phyloP scores from a whole-genome alignment of 2,329 filamentous ascomycete genomes.

The Aspergillus latus region DNA sequence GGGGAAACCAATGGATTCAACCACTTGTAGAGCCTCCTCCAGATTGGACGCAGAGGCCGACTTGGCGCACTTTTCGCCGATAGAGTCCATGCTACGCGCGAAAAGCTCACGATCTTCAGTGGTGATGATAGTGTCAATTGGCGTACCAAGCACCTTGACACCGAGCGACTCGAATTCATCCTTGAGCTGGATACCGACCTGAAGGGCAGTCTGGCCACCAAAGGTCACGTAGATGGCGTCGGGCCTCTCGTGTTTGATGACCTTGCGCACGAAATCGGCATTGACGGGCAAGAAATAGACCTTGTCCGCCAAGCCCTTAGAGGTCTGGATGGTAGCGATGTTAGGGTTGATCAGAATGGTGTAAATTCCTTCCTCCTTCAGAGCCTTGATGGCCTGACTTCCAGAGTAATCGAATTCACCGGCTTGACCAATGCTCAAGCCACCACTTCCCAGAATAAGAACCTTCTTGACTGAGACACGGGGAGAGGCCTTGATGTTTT shows the following conservation, averaged over 20 bases:
- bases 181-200: conserved; percentile 95
- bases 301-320: conserved; percentile 95
- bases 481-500: conserved; percentile 75
- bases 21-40: conserved; percentile 83
- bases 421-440: conserved; percentile 94
- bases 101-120: conserved; percentile 98
- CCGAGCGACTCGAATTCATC: conserved; percentile 92
- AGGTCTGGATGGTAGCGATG: conserved; percentile 98
- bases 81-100: conserved; percentile 96
- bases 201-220: conserved; percentile 94
- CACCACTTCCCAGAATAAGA: conserved; percentile 88
- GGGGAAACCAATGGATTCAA: conserved; percentile 90
- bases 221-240: conserved; percentile 98
- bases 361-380: conserved; percentile 98
- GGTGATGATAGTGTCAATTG: conserved; percentile 97
- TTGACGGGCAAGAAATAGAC: conserved; percentile 98
- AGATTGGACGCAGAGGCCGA: conserved; percentile 88
- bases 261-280: conserved; percentile 94
- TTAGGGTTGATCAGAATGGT: conserved; percentile 98
- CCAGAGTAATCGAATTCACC: conserved; percentile 99
- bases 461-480: conserved; percentile 89
- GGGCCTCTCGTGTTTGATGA: conserved; percentile 89
- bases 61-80: conserved; percentile 96
- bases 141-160: conserved; percentile 91
- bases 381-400: conserved; percentile 94